phyloP scores from a whole-genome alignment of 805 yeast genomes.

The Yamadazyma phyllophila region DNA sequence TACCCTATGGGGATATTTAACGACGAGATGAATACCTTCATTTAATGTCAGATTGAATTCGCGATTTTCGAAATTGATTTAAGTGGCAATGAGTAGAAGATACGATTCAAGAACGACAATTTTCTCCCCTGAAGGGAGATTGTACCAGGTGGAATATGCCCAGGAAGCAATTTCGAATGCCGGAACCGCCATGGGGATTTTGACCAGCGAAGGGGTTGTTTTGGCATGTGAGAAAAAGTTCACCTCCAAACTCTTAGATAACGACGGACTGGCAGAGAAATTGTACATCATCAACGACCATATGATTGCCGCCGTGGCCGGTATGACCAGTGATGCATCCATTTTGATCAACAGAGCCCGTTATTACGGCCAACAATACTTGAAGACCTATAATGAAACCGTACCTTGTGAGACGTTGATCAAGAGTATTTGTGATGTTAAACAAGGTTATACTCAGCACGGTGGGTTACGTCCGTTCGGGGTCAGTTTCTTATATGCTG shows the following conservation, averaged over 20 bases:
- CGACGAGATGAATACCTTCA: slow-evolving; percentile 32
- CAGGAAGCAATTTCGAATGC: slow-evolving; percentile 86
- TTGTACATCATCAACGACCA: slow-evolving; percentile 81
- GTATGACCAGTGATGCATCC: slow-evolving; percentile 95
- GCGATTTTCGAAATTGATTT: slow-evolving; percentile 1
- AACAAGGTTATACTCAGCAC: slow-evolving; percentile 97
- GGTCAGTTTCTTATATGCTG: slow-evolving; percentile 94
- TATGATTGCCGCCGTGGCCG: slow-evolving; percentile 93
- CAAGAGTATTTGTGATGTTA: slow-evolving; percentile 83
- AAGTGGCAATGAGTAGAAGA: slow-evolving; percentile 74
- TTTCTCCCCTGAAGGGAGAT: slow-evolving; percentile 97
- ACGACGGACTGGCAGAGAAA: slow-evolving; percentile 91
- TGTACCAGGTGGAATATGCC: slow-evolving; percentile 96
- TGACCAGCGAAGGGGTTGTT: slow-evolving; percentile 83
- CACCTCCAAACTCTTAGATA: slow-evolving; percentile 87
- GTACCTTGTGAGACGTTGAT: slow-evolving; percentile 93
- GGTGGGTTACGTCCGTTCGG: slow-evolving; percentile 99
- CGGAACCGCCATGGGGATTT: slow-evolving; percentile 77
- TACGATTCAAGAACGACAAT: slow-evolving; percentile 99
- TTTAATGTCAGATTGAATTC: slow-evolving; percentile 4
- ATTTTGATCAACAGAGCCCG: slow-evolving; percentile 88
- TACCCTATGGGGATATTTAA: slow-evolving; percentile 78
- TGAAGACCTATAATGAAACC: slow-evolving; percentile 85
- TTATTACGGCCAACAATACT: slow-evolving; percentile 75
- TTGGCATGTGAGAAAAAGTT: slow-evolving; percentile 96